phyloP scores from a whole-genome alignment of 2,329 filamentous ascomycete species.

The Ascochyta fabae region DNA sequence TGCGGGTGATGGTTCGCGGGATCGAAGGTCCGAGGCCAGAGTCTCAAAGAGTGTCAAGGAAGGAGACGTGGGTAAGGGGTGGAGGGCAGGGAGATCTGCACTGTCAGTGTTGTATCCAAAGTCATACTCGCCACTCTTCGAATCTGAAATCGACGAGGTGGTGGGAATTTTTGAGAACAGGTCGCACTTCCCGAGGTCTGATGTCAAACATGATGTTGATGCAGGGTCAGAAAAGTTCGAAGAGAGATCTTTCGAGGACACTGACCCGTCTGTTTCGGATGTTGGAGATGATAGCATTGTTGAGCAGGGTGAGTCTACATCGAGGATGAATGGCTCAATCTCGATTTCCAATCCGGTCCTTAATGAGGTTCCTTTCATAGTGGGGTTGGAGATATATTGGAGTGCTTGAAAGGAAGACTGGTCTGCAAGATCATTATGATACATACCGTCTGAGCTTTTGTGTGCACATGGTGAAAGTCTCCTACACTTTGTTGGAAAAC shows the following conservation, averaged over 20 bases:
- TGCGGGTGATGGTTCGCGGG: not conserved
- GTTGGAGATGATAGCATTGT: not conserved
- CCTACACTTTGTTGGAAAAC: not conserved
- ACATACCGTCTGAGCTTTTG: not conserved
- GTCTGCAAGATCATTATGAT: not conserved
- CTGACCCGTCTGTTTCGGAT: not conserved
- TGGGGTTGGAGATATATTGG: not conserved
- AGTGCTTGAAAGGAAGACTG: not conserved
- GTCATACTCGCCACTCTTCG: not conserved
- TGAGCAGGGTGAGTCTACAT: not conserved
- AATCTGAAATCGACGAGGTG: not conserved
- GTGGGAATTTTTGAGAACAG: not conserved
- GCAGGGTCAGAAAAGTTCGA: too few species aligned
- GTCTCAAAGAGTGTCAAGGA: not conserved
- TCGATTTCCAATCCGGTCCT: not conserved
- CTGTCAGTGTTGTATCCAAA: not conserved
- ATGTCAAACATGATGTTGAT: too few species aligned
- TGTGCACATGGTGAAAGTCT: not conserved
- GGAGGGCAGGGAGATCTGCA: not conserved
- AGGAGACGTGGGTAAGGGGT: not conserved
- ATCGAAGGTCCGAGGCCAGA: not conserved
- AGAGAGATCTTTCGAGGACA: not conserved
- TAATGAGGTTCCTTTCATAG: not conserved
- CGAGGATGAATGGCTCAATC: not conserved
- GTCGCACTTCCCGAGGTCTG: too few species aligned